Conservation (phyloP, 768 basidiomycete genomes). For the Tylopilus sp. region DNA sequence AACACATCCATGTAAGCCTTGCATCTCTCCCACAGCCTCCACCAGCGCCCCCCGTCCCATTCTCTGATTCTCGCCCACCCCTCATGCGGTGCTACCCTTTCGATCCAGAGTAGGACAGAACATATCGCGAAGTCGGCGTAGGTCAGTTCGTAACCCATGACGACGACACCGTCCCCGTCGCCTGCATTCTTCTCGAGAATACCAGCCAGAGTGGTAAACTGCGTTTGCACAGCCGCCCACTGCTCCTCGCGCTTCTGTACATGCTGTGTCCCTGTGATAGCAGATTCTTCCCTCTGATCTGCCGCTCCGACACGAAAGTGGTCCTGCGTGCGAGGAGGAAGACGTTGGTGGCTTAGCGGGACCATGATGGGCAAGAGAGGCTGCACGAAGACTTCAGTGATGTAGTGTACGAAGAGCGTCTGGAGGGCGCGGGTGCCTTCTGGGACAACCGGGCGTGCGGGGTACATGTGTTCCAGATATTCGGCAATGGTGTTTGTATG, state of each 20-base stretch:
- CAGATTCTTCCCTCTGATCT: neutral
- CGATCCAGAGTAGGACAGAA: conserved; percentile 70
- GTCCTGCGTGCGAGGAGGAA: conserved; percentile 52
- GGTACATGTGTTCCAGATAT: conserved; percentile 66
- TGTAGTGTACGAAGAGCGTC: conserved; percentile 63
- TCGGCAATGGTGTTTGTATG: conserved; percentile 63
- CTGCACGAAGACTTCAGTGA: conserved; percentile 62
- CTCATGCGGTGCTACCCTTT: conserved; percentile 68
- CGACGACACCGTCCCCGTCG: conserved; percentile 61
- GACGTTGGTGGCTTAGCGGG: conserved; percentile 59
- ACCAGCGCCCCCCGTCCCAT: conserved; percentile 72
- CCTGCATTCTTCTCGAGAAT: conserved; percentile 66
- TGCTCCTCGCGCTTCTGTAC: conserved; percentile 55
- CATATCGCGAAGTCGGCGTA: conserved; percentile 76
- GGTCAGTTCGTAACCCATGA: conserved; percentile 60
- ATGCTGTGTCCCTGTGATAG: too few relatives aligned
- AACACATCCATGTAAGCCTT: conserved; percentile 65
- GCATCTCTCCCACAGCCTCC: conserved; percentile 58
- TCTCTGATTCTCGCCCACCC: conserved; percentile 66
- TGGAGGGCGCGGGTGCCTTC: conserved; percentile 69
- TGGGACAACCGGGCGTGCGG: conserved; percentile 67
- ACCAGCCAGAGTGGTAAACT: conserved; percentile 60
- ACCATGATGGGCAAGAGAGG: conserved; percentile 70
- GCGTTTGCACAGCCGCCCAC: conserved; percentile 61
- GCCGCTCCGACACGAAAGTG: conserved; percentile 37